Conservation (phyloP, 164 flowering plant genomes). For the Magnolia changhungtana region DNA sequence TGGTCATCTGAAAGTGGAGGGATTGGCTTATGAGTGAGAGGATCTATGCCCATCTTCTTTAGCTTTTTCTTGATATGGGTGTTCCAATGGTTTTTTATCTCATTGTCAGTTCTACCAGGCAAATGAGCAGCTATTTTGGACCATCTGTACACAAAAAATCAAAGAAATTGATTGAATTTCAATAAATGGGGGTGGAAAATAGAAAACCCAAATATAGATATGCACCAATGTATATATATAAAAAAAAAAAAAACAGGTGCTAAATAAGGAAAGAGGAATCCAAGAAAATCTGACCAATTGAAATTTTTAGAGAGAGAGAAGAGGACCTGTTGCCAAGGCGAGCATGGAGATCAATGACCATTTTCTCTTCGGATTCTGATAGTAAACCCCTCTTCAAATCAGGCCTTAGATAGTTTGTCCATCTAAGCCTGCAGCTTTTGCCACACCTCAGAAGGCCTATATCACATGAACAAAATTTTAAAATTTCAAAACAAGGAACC, state of each 20-base stretch:
- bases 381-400: conserved; percentile 69
- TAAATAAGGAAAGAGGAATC: neutral
- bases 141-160: conserved; percentile 43
- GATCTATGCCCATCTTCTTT: conserved; percentile 74
- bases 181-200: neutral
- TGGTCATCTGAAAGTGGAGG: conserved; percentile 18
- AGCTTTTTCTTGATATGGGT: conserved; percentile 77
- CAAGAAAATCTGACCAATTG: neutral
- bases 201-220: neutral
- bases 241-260: neutral
- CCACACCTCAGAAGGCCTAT: conserved; percentile 67
- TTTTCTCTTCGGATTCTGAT: conserved; percentile 58
- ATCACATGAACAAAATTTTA: conserved; percentile 8
- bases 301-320: neutral
- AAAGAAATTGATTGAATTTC: neutral
- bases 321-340: conserved; percentile 65
- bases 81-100: conserved; percentile 76
- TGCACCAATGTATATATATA: neutral
- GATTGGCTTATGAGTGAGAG: conserved; percentile 57
- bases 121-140: conserved; percentile 72
- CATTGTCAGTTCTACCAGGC: conserved; percentile 81
- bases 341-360: conserved; percentile 72
- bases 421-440: conserved; percentile 65
- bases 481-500: too few relatives aligned
- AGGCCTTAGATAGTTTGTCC: conserved; percentile 74